Base-by-base conservation (phyloP, 306 rosid genomes). In the Inga oerstediana region DNA sequence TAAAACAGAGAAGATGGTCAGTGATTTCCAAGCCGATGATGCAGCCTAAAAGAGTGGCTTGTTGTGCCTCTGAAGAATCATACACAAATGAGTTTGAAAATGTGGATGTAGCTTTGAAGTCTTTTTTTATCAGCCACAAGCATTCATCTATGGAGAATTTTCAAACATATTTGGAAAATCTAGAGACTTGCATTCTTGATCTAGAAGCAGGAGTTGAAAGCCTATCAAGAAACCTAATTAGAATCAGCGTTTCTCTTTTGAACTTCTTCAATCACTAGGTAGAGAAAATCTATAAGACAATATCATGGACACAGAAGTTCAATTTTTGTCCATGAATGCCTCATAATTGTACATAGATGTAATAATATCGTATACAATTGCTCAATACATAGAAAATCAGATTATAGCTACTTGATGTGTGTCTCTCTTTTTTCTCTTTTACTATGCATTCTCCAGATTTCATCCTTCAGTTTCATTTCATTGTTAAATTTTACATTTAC, bases 171-270 rank as follows among this genome's bases (percentile, higher is more conserved):
- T 24, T 81, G 70, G 88, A 82, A 78, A 44, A 83, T 49, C 56
- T 83, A 65, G 84, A 69, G 78, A 32, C 71, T 58, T 77, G 85
- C 84, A 74, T 85, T 77, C 80, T 77, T 44, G 75, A 88, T 83
- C 80, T 80, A 77, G 86, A 85, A 54, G 75, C 68, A 44, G 84
- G 77, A 52, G 27, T 85, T 78, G 87, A 85, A 87, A 83, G 17
- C 32, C 77, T 86, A 32, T 86, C 84, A 64, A 81, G 87, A 74
- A 71, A 86, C 46, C 66, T 88, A 71, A 77, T 80, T 10, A 74
- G 70, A 77, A 88, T 78, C 48, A 81, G 79, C 46, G 84, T 85
- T 80, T 66, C 85, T 37, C 80, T 88, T 77, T 84, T 83, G 30
- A 83, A 85, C 79, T 77, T 85, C 66, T 70, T 85, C 37, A 83